Base-by-base conservation (phyloP, 352 stramenopile genomes). In the Pythium folliculosum region DNA sequence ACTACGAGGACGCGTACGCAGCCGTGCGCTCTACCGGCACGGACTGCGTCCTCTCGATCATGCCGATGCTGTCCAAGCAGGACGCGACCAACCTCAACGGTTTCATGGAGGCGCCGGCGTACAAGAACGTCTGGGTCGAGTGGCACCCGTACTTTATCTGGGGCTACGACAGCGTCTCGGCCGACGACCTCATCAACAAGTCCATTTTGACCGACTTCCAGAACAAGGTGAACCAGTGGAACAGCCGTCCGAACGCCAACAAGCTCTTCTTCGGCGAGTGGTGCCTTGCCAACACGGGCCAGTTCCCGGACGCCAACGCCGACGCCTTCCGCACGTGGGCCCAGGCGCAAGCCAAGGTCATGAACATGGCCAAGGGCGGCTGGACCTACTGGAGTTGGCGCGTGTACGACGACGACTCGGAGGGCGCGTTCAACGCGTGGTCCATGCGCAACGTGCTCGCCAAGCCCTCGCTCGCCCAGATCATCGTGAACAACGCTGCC, bases 121-220 rank as follows among this genome's bases (percentile, higher is more conserved):
- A 64, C 32, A 68, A 30, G 14, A 76, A 76, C 40, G 68, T 78
- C 25, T 78, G 72, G 72, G 68, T 73, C 38, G 67, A 77, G 43
- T 77, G 71, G 71, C 71, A 77, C 53, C 67, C 54, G 45, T 77
- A 75, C 63, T 77, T 75, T 47, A 60, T 72, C 60, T 75, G 67
- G 67, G 71, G 71, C 59, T 75, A 68, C 45, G 72, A 76, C 27
- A 21, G 40, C 16, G 30, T 51, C 9, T 64, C 50, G 3, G 52
- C 60, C 22, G 37, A 63, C 10, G 60, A 76, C 14, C 52, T 76
- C 19, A n/a, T 73, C 40, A 63, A 30, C n/a, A 60, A 57, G 27
- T 71, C 62, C 7, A 67, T 75, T 21, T 6, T 35, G 7, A 53
- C 30, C 19, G 49, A 64, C 38, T 70, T 72, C 49, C 58, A 60